Conservation (phyloP, 768 basidiomycete species). For the Xerocomus spinulosus region DNA sequence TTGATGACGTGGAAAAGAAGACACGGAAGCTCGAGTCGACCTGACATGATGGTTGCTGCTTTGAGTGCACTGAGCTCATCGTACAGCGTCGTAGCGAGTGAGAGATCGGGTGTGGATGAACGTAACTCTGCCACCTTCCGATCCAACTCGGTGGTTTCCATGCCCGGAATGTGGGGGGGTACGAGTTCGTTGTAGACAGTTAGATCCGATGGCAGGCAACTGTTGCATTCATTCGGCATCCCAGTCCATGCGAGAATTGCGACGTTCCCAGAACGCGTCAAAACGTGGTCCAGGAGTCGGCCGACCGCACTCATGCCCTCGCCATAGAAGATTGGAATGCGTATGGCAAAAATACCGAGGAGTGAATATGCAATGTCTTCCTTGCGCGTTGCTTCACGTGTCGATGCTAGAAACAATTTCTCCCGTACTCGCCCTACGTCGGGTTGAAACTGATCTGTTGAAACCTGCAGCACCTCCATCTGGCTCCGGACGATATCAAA, state of each 20-base stretch:
- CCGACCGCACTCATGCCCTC: slow-evolving; percentile 2
- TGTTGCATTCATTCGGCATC: slow-evolving; percentile 42
- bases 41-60: not conserved
- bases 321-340: not conserved
- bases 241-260: slow-evolving; percentile 3
- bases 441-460: not conserved
- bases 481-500: slow-evolving; percentile 4
- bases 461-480: not conserved
- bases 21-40: slow-evolving; percentile 2
- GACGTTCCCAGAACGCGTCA: not conserved
- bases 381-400: not conserved
- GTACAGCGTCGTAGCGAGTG: not conserved
- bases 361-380: not conserved
- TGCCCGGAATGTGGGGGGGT: not conserved
- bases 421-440: not conserved
- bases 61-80: not conserved
- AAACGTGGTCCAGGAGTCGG: not conserved
- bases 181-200: not conserved
- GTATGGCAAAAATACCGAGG: not conserved
- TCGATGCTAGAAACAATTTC: not conserved
- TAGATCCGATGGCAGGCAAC: slow-evolving; percentile 4
- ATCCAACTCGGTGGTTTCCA: not conserved
- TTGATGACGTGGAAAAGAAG: not conserved
- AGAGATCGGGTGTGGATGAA: not conserved
- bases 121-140: not conserved